Base-by-base conservation (phyloP, 2,329 filamentous ascomycete species). In the Whalleya microplaca region DNA sequence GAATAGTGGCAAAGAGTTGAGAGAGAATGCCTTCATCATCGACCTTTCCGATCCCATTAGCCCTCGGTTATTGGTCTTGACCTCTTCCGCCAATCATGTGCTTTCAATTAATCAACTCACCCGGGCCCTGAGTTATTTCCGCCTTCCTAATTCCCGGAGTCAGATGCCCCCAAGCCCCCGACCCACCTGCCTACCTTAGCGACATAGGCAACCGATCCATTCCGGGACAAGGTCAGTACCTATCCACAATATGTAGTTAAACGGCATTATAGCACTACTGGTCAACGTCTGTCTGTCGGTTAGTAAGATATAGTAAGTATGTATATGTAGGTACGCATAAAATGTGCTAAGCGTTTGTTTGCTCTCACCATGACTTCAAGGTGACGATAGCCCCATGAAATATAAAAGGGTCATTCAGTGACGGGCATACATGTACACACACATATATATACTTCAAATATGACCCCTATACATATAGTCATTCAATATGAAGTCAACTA, bases 71-170 rank as follows among this genome's bases (percentile, higher is more conserved):
- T 65, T 64, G 58, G 43, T 47, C 55, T 58, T 8, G n/a, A 61
- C 51, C 45, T 41, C 47, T 52, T 59, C 58, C 47, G 37, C 67
- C 68, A 70, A 70, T 70, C 58, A 65, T 45, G 64, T 53, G 56
- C 47, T 51, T 55, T 46, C 61, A 64, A 70, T 70, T 70, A 70
- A 67, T 70, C 66, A 69, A 67, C 65, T 64, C 63, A 41, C 12
- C 20, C 66, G 64, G 64, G 2, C 57, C 56, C 53, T 64, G 21
- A 48, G n/a, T n/a, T 59, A 40, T 32, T 57, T 65, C 65, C 61
- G 62, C 37, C 40, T 45, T 55, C 49, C 43, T 40, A 51, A 37
- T 55, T 54, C 41, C 46, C 42, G 54, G n/a, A 45, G 9, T 48
- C 50, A 29, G 23, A 23, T 27, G 7, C 16, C 20, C 1, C 1